A percentile compares a stretch with the other conserved stretches of the same genome.
Conservation (phyloP, 495 filamentous ascomycete species). For the Xylaria sp. region DNA sequence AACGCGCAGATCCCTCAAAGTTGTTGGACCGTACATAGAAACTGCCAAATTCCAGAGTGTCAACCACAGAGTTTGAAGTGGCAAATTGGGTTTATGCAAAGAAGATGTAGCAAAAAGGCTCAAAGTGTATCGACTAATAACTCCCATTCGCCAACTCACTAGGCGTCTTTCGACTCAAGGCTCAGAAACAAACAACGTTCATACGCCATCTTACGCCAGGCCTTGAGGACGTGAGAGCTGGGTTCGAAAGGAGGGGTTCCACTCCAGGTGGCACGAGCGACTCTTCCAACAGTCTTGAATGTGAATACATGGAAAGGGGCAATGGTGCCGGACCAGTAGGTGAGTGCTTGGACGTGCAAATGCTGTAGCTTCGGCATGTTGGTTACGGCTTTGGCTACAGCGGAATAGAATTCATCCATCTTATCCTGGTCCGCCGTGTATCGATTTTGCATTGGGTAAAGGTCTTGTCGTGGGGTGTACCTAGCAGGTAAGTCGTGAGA, state of each 20-base stretch:
- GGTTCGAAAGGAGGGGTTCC: slow-evolving; percentile 16
- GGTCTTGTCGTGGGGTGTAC: background rate
- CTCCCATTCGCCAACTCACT: background rate
- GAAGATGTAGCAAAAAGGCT: background rate
- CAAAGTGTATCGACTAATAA: background rate
- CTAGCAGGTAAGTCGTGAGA: slow-evolving; percentile 4
- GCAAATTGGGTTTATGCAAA: background rate
- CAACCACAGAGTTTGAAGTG: background rate
- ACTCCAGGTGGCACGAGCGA: background rate
- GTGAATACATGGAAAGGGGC: slow-evolving; percentile 10
- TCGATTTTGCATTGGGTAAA: slow-evolving; percentile 3
- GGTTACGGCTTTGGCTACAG: slow-evolving; percentile 5
- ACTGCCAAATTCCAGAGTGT: background rate
- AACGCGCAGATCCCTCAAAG: background rate
- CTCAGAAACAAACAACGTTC: background rate
- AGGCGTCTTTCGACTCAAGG: background rate
- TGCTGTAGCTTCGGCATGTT: slow-evolving; percentile 14
- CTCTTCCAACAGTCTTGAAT: background rate
- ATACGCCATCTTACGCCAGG: slow-evolving; percentile 15
- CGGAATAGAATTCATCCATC: slow-evolving; percentile 13
- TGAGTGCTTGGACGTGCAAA: slow-evolving; percentile 4
- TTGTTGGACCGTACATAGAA: background rate
- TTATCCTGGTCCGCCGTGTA: slow-evolving; percentile 5
- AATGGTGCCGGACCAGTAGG: background rate
- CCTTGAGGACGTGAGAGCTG: background rate